Conservation (phyloP, 2,329 filamentous ascomycete species). For the Aureobasidium leucospermi region DNA sequence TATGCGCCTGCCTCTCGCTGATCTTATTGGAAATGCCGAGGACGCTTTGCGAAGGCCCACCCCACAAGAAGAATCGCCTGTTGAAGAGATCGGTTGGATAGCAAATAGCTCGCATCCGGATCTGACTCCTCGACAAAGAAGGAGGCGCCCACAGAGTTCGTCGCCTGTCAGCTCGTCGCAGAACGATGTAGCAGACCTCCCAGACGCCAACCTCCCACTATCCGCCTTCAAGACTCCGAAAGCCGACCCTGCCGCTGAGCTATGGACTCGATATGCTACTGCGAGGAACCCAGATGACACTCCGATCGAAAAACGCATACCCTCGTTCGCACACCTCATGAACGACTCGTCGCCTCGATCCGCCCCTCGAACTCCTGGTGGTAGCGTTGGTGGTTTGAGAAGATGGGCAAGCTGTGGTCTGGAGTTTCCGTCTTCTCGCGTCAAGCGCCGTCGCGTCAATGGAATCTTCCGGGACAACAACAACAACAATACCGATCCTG, state of each 20-base stretch:
- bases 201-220: conserved; percentile 21
- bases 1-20: conserved; percentile 51
- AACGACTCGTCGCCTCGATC: conserved; percentile 41
- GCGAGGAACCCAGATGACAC: conserved; percentile 32
- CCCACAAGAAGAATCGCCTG: conserved; percentile 46
- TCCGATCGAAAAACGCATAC: conserved; percentile 28
- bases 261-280: conserved; percentile 39
- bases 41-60: conserved; percentile 42
- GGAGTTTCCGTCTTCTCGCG: conserved; percentile 38
- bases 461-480: conserved; percentile 27
- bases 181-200: conserved; percentile 28
- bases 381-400: conserved; percentile 39
- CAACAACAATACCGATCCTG: conserved; percentile 20
- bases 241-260: conserved; percentile 39
- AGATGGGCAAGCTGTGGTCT: conserved; percentile 45
- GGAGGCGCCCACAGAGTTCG: conserved; percentile 41
- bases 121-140: conserved; percentile 36
- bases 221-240: conserved; percentile 34
- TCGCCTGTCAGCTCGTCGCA: conserved; percentile 34
- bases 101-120: conserved; percentile 35
- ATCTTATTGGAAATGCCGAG: conserved; percentile 55
- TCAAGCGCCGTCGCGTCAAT: conserved; percentile 35
- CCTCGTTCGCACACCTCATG: conserved; percentile 38
- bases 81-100: conserved; percentile 56
- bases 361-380: conserved; percentile 34